Conservation (phyloP, 78 protist genomes). For the Chrysochromulina tobinii region DNA sequence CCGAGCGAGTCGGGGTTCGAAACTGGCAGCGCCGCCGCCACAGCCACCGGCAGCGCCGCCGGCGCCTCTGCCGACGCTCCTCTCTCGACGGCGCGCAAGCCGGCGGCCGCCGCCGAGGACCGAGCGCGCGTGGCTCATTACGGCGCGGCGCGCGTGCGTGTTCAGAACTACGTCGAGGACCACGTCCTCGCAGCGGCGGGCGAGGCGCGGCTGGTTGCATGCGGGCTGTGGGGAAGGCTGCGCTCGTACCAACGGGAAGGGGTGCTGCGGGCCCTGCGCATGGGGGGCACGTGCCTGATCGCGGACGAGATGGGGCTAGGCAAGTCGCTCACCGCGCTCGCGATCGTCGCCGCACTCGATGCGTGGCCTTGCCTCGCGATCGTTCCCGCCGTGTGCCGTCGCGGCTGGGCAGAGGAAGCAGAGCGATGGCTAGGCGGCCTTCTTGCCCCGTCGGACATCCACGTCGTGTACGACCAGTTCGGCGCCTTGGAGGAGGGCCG, state of each 20-base stretch:
- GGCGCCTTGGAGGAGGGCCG: not conserved
- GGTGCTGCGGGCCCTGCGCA: not conserved
- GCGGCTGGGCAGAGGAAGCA: not conserved
- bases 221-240: not conserved
- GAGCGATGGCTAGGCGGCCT: not conserved
- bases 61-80: no score
- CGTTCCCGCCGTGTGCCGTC: not conserved
- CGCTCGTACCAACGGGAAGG: not conserved
- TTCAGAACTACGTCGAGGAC: no score
- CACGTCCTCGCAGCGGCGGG: no score
- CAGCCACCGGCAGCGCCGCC: no score
- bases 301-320: not conserved
- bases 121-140: no score
- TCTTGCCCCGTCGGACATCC: not conserved
- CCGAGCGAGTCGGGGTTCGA: no score
- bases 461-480: not conserved
- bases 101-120: no score
- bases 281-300: not conserved
- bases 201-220: no score
- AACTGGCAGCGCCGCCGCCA: no score
- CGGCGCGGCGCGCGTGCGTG: no score
- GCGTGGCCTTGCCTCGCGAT: not conserved
- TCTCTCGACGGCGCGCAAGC: no score
- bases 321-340: not conserved
- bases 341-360: not conserved